Base-by-base conservation (phyloP, 1,284 basidiomycete genomes). In the Earliella scabrosa region DNA sequence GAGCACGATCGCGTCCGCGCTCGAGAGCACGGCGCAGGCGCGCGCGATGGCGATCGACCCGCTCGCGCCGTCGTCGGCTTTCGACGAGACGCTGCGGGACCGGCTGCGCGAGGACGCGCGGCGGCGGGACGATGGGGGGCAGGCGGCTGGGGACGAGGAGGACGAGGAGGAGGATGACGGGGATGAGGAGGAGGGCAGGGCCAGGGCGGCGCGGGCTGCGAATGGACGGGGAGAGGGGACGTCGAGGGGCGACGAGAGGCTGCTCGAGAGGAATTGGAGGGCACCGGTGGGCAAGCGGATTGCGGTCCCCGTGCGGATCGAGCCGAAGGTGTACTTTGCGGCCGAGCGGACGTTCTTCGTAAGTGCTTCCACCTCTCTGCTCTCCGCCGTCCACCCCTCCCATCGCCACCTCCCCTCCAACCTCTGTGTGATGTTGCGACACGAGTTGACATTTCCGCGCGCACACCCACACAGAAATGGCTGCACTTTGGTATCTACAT, bases 301-400 rank as follows among this genome's bases (percentile, higher is more conserved):
- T 56, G 86, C 94, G 1, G 85, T 99, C 1, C 96, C 97, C 32
- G 89, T 99, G 31, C 86, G 97, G 49, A 85, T 99, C 54, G 97
- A 99, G 75, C 97, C 97, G 34, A 99, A 99, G 76, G 95, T 97
- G 7, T 97, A 97, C 71, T 99, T 98, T 72, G 97, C 97, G 3
- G 92, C 93, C 44, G 97, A 98, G 73, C 81, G 95, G 56, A 96
- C 94, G n/a, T 93, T 92, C 78, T 70, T 93, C 71, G 90, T 90
- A 68, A 69, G 86, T 63, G 2, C 20, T 11, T 21, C 24, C 21
- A 56, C 54, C 27, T 50, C 35, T 31, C 13, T 31, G 29, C 29
- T 7, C 29, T 7, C 29, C 7, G 29, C 29, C 7, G 32, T 44
- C 52, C 41, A 46, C 18, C 23, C 24, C 21, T 10, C 16, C 11